These are phyloP conservation scores for Pistacia atlantica DNA, from an alignment of 345 rosid genomes.

Conservation along the genomic window DNA sequence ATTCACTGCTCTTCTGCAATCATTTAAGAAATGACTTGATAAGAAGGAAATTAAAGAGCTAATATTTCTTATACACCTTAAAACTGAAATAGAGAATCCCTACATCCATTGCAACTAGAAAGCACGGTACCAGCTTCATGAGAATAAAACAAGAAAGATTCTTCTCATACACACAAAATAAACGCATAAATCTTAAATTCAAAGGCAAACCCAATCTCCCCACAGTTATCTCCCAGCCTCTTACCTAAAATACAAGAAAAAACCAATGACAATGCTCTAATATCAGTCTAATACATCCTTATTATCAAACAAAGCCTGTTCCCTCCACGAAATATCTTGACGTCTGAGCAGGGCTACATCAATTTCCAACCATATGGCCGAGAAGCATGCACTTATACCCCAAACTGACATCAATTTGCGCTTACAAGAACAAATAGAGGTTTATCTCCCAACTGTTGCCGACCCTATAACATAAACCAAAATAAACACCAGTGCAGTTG, in stretches of 20 bases:
- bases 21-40: not conserved
- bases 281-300: not conserved
- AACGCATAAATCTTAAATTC: constrained; percentile 2
- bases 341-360: constrained; percentile 18
- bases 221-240: not conserved
- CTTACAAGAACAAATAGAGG: constrained; percentile 80
- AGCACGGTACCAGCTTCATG: not conserved
- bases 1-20: not conserved
- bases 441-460: constrained; percentile 70
- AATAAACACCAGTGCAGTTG: not conserved
- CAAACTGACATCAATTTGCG: constrained; percentile 31
- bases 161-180: not conserved
- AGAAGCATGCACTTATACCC: constrained; percentile 6
- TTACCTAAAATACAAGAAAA: not conserved
- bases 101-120: not conserved
- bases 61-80: no score
- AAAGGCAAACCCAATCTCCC: not conserved
- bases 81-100: not conserved
- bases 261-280: not conserved
- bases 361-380: constrained; percentile 1
- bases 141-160: not conserved
- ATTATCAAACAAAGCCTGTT: not conserved
- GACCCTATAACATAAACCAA: constrained; percentile 56
- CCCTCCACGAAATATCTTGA: not conserved
- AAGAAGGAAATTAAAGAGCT: not conserved